phyloP scores from a whole-genome alignment of 2,329 filamentous ascomycete species.

The Calonectria leucothoes region DNA sequence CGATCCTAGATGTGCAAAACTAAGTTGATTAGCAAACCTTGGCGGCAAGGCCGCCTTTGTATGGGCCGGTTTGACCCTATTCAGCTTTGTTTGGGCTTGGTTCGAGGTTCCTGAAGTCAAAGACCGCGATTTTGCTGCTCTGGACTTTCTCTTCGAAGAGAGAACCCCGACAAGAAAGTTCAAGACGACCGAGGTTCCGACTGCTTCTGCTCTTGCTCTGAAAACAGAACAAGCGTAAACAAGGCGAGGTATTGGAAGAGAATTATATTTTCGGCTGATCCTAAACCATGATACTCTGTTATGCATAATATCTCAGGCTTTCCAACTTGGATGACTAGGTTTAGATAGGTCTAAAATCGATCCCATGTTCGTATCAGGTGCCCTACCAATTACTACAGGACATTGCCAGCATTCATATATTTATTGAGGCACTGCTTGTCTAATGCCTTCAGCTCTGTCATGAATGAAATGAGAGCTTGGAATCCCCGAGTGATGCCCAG shows the following conservation, averaged over 20 bases:
- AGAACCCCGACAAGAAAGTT: background rate
- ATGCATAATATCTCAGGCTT: background rate
- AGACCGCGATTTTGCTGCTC: background rate
- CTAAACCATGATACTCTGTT: background rate
- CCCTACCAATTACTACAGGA: too few species aligned
- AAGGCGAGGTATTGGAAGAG: background rate
- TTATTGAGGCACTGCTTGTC: background rate
- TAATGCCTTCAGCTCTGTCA: background rate
- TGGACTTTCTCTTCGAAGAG: background rate
- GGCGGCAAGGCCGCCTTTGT: conserved; percentile 5
- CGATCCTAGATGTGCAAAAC: too few species aligned
- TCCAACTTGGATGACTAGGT: background rate
- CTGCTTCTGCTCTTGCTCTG: background rate
- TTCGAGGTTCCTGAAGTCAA: conserved; percentile 7
- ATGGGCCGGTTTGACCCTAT: background rate
- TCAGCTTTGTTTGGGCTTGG: conserved; percentile 4
- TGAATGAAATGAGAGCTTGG: background rate
- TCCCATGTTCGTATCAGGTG: background rate
- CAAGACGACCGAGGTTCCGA: background rate
- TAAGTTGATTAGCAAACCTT: background rate
- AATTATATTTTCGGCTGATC: background rate
- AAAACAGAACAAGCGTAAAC: background rate
- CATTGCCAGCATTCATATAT: background rate
- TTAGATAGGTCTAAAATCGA: background rate
- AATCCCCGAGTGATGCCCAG: background rate